Percentiles rank a stretch among this genome's conserved stretches.
Evolutionary conservation across 2,329 filamentous ascomycete species (phyloP).

Genomic region (Emmonsiellopsis sp.): DNA sequence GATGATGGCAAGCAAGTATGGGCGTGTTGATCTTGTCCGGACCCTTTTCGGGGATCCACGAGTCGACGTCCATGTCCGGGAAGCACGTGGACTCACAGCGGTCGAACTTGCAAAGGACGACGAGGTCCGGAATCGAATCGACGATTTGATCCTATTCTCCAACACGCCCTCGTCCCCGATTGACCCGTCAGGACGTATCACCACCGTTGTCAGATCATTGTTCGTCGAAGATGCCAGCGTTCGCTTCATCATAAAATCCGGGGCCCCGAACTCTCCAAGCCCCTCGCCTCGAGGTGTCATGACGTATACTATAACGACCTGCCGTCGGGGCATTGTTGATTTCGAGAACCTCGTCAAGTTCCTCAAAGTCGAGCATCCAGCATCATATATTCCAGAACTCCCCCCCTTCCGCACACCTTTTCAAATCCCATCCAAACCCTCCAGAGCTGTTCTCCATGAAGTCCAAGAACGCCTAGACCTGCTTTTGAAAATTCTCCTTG

Average conservation of each 20-base stretch:
- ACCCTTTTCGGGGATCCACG: conserved; percentile 78
- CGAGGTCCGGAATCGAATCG: conserved; percentile 90
- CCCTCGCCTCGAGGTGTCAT: conserved; percentile 51
- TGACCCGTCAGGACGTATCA: conserved; percentile 69
- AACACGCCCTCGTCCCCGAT: conserved; percentile 43
- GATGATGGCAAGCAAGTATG: conserved; percentile 98
- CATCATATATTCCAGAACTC: conserved; percentile 83
- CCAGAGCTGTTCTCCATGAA: conserved; percentile 74
- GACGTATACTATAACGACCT: conserved; percentile 84
- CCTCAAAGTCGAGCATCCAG: conserved; percentile 79
- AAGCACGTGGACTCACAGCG: conserved; percentile 79
- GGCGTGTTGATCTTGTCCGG: conserved; percentile 84
- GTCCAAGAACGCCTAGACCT: conserved; percentile 78
- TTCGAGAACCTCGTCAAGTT: conserved; percentile 85
- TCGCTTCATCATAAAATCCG: conserved; percentile 87
- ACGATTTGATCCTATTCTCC: conserved; percentile 81
- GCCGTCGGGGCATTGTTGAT: conserved; percentile 73
- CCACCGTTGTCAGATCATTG: conserved; percentile 86
- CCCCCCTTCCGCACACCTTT: conserved; percentile 75
- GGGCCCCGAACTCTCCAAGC: conserved; percentile 56
- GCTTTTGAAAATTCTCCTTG: conserved; percentile 76
- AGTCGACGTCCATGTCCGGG: conserved; percentile 75
- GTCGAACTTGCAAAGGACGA: conserved; percentile 97
- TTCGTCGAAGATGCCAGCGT: conserved; percentile 96
- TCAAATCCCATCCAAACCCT: conserved; percentile 85